phyloP scores from a whole-genome alignment of 2,329 filamentous ascomycete genomes.

The Ophiostoma sp. region DNA sequence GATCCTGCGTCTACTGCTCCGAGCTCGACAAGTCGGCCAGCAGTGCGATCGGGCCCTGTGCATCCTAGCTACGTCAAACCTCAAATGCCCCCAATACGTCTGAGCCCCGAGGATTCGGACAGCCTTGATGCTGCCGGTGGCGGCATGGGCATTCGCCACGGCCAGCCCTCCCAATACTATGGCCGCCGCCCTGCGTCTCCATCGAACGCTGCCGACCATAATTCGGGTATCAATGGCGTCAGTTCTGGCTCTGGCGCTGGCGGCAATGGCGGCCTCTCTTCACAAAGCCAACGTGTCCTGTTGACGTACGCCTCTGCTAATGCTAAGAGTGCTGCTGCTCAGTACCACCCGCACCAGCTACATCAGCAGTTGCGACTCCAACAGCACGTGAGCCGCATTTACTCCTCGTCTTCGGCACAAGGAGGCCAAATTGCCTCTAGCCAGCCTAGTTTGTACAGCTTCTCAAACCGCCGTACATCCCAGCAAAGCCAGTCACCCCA shows the following conservation, averaged over 20 bases:
- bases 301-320: neutral
- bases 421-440: neutral
- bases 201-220: neutral
- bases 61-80: neutral
- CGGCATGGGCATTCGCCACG: neutral
- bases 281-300: neutral
- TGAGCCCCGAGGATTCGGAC: neutral
- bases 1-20: neutral
- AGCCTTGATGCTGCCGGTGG: neutral
- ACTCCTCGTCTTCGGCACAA: neutral
- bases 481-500: slow-evolving; percentile 1
- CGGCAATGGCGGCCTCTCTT: neutral
- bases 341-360: neutral
- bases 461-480: neutral
- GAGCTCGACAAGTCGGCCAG: neutral
- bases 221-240: neutral
- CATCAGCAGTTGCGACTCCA: neutral
- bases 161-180: neutral
- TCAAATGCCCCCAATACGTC: neutral
- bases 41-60: neutral
- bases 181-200: neutral
- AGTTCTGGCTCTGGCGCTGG: neutral
- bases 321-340: neutral
- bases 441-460: slow-evolving; percentile 2
- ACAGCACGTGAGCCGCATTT: neutral